phyloP scores from a whole-genome alignment of 2,329 filamentous ascomycete genomes.

The Aspergillus proliferans region DNA sequence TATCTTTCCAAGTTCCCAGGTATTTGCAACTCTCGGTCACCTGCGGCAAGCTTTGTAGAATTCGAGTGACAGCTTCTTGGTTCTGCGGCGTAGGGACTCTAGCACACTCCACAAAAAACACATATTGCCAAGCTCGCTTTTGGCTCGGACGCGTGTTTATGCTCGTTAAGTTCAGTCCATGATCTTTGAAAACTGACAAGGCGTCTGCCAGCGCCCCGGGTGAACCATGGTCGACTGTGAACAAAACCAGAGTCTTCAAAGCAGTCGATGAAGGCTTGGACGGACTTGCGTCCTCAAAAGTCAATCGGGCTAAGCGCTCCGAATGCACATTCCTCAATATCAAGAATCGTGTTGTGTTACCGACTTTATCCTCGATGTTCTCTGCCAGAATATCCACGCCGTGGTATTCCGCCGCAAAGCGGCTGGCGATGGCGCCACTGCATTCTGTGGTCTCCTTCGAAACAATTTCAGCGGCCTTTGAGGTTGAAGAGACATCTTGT shows the following conservation, averaged over 20 bases:
- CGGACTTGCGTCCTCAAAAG: slow-evolving; percentile 12
- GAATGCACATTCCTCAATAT: slow-evolving; percentile 34
- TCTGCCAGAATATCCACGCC: slow-evolving; percentile 60
- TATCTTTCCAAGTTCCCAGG: slow-evolving; percentile 37
- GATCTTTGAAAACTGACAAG: slow-evolving; percentile 68
- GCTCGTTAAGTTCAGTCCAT: slow-evolving; percentile 75
- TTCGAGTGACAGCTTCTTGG: slow-evolving; percentile 21
- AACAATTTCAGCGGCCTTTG: slow-evolving; percentile 71
- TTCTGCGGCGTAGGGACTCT: slow-evolving; percentile 38
- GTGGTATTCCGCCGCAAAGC: slow-evolving; percentile 63
- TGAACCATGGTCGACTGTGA: slow-evolving; percentile 69
- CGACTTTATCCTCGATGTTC: slow-evolving; percentile 43
- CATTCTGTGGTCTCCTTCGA: slow-evolving; percentile 52
- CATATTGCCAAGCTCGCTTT: slow-evolving; percentile 73
- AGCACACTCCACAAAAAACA: slow-evolving; percentile 90
- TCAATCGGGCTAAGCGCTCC: slow-evolving; percentile 16
- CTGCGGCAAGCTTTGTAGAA: slow-evolving; percentile 27
- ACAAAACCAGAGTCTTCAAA: slow-evolving; percentile 70
- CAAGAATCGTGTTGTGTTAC: slow-evolving; percentile 45
- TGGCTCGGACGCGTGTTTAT: slow-evolving; percentile 82
- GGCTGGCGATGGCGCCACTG: slow-evolving; percentile 72
- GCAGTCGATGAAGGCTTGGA: slow-evolving; percentile 4
- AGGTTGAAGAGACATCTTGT: slow-evolving; percentile 79
- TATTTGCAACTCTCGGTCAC: slow-evolving; percentile 36
- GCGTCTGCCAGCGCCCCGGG: slow-evolving; percentile 80